Evolutionary conservation across 306 rosid species (phyloP).

Genomic region (Fragaria nilgerrensis): DNA sequence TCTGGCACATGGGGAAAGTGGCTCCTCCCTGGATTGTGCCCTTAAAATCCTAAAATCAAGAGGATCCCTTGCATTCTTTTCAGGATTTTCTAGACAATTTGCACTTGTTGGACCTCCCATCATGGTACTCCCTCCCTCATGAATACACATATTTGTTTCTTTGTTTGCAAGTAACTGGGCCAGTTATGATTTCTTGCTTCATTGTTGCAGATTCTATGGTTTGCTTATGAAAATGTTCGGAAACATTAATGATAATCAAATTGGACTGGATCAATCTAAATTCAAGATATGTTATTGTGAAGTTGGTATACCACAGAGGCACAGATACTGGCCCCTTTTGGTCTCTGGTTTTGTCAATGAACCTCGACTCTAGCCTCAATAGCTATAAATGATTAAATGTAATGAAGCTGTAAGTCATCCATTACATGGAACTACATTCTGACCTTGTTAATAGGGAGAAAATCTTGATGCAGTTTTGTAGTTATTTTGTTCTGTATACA

Average conservation of each 20-base stretch:
- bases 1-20: conserved; percentile 54
- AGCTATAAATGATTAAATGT: background rate
- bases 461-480: background rate
- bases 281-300: background rate
- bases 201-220: conserved; percentile 11
- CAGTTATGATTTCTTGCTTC: background rate
- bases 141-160: background rate
- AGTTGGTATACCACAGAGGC: background rate
- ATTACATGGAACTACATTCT: background rate
- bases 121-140: conserved; percentile 42
- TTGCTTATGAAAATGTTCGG: conserved; percentile 8
- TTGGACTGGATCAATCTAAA: conserved; percentile 1
- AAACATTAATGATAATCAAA: background rate
- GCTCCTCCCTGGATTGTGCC: conserved; percentile 64
- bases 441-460: background rate
- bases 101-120: conserved; percentile 56
- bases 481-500: background rate
- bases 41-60: conserved; percentile 54
- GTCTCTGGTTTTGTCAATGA: background rate
- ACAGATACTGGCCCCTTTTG: background rate
- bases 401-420: background rate
- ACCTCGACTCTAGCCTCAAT: background rate
- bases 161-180: background rate
- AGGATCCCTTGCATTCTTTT: conserved; percentile 57
- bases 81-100: conserved; percentile 66